Percentiles rank a stretch among this genome's conserved stretches.
Conservation (phyloP, 768 basidiomycete genomes). For the Leccinum sublutescens region DNA sequence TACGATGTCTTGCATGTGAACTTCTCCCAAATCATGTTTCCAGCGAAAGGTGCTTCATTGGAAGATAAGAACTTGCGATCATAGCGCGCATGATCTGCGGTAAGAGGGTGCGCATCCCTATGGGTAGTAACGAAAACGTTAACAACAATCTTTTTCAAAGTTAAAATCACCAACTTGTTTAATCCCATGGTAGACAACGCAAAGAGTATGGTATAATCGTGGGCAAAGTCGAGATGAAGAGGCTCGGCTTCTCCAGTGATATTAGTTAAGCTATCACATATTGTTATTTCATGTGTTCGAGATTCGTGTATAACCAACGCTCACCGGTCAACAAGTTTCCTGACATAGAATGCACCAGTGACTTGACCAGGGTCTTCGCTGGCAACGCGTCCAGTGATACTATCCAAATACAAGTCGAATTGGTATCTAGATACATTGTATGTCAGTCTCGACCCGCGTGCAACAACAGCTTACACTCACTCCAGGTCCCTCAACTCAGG, state of each 20-base stretch:
- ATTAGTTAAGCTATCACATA: conserved; percentile 31
- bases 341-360: conserved; percentile 38
- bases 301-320: neutral
- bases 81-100: conserved; percentile 21
- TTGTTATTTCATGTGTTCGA: neutral
- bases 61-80: conserved; percentile 38
- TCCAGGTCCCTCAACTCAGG: conserved; percentile 37
- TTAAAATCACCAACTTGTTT: conserved; percentile 30
- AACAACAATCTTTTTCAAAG: neutral
- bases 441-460: neutral
- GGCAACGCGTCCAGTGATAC: conserved; percentile 32
- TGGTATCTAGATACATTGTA: conserved; percentile 30
- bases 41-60: conserved; percentile 40
- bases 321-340: conserved; percentile 40
- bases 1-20: conserved; percentile 39
- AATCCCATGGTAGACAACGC: conserved; percentile 38
- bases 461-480: conserved; percentile 20
- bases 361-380: conserved; percentile 31
- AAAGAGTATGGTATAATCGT: conserved; percentile 38
- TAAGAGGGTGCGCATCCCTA: conserved; percentile 35
- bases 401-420: conserved; percentile 35
- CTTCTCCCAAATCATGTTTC: conserved; percentile 43
- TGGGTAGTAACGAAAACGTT: neutral
- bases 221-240: conserved; percentile 43
- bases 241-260: conserved; percentile 27